Evolutionary conservation across 2,329 filamentous ascomycete species (phyloP).

Genomic region (Pestalotiopsis sp.): DNA sequence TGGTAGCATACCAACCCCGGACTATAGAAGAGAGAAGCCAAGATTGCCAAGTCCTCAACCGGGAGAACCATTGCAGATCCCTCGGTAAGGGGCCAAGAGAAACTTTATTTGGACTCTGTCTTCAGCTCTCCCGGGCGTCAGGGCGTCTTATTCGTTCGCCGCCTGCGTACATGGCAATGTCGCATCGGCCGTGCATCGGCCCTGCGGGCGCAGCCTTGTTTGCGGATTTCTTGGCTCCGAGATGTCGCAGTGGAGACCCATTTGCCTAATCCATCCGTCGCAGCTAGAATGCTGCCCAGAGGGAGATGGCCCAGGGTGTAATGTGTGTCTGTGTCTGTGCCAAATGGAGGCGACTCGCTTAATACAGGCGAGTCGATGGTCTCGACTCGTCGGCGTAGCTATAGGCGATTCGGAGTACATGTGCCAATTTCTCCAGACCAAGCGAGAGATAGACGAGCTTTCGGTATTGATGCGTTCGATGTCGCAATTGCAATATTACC

Average conservation of each 20-base stretch:
- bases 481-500: background rate
- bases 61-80: background rate
- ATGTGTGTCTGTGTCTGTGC: no score
- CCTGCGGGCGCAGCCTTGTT: background rate
- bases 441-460: background rate
- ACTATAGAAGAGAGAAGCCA: background rate
- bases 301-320: background rate
- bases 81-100: background rate
- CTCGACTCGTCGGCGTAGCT: no score
- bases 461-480: background rate
- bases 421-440: background rate
- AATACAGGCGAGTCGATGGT: no score
- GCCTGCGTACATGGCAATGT: background rate
- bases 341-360: no score
- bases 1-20: background rate
- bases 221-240: conserved; percentile 12
- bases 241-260: background rate
- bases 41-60: background rate
- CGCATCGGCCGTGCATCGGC: background rate
- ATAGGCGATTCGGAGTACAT: no score
- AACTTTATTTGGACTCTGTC: background rate
- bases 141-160: background rate
- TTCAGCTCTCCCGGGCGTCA: background rate
- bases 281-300: conserved; percentile 5
- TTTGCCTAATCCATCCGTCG: conserved; percentile 11